These are phyloP conservation scores for Wickerhamiella sergipiensis DNA, from an alignment of 805 yeast genomes.

Conservation along the genomic window DNA sequence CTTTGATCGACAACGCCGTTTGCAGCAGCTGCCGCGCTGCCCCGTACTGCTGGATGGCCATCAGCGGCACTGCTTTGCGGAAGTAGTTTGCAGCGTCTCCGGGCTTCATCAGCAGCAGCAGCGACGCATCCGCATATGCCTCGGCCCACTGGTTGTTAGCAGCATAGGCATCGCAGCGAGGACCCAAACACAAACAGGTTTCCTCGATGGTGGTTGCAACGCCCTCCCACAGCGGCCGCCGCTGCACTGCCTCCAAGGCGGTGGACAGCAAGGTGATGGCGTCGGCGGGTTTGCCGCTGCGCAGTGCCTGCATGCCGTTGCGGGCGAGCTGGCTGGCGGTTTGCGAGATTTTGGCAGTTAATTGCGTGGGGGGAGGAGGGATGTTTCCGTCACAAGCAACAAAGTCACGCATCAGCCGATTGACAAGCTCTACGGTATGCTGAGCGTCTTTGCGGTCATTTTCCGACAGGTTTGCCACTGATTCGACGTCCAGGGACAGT, in stretches of 20 bases:
- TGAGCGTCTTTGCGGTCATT: conserved; percentile 13
- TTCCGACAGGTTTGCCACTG: conserved; percentile 17
- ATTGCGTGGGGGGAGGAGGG: conserved; percentile 26
- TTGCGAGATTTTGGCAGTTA: conserved; percentile 17
- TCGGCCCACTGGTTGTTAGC: conserved; percentile 24
- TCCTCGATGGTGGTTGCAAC: conserved; percentile 24
- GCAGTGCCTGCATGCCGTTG: conserved; percentile 21
- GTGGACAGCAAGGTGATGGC: conserved; percentile 25
- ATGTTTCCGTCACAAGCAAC: conserved; percentile 21
- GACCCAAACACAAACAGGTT: conserved; percentile 20
- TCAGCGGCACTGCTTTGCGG: conserved; percentile 23
- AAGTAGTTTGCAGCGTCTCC: conserved; percentile 23
- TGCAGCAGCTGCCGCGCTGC: conserved; percentile 20
- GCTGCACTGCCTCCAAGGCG: conserved; percentile 28
- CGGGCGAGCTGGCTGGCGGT: conserved; percentile 25
- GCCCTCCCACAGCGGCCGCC: conserved; percentile 30
- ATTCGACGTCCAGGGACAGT: not conserved
- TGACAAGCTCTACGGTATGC: conserved; percentile 19
- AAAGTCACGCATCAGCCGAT: conserved; percentile 22
- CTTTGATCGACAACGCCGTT: conserved; percentile 16
- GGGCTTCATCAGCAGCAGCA: conserved; percentile 23
- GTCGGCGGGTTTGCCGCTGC: conserved; percentile 20
- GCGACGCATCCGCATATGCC: conserved; percentile 27
- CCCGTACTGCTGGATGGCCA: conserved; percentile 14
- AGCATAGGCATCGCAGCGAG: conserved; percentile 29